Evolutionary conservation across 2,329 filamentous ascomycete species (phyloP).

Genomic region (Trichoderma koningiopsis): DNA sequence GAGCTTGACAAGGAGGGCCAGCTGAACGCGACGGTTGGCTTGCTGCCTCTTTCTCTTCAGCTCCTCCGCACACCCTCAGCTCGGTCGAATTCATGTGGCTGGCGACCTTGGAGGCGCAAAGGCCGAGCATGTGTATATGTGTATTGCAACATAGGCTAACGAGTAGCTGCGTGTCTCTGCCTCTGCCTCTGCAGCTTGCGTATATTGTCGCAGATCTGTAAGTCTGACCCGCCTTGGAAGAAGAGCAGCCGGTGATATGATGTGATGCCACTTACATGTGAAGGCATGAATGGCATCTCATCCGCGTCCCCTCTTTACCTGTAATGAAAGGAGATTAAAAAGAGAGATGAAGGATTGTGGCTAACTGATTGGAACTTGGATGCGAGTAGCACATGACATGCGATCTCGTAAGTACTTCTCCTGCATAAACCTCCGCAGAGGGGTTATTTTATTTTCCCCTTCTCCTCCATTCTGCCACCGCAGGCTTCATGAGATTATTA

Average conservation of each 20-base stretch:
- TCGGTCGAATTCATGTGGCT: not conserved
- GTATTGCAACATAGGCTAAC: constrained; percentile 34
- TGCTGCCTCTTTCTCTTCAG: not conserved
- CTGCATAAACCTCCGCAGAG: not conserved
- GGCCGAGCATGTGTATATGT: constrained; percentile 23
- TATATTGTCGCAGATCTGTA: constrained; percentile 89
- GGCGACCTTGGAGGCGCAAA: not conserved
- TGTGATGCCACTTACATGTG: not conserved
- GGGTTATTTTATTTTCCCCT: not conserved
- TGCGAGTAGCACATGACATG: constrained; percentile 79
- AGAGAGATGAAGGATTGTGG: constrained; percentile 27
- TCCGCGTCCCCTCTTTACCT: not conserved
- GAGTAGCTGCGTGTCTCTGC: constrained; percentile 34
- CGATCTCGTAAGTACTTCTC: constrained; percentile 70
- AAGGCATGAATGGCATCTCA: not conserved
- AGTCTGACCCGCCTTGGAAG: constrained; percentile 49
- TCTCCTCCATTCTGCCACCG: not conserved
- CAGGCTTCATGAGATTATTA: not conserved
- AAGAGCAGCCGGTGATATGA: not conserved
- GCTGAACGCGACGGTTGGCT: not conserved
- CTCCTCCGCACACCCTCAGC: not conserved
- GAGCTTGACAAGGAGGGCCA: not conserved
- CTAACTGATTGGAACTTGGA: constrained; percentile 33
- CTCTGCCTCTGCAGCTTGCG: constrained; percentile 62
- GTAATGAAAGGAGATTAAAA: not conserved